Percentiles rank a stretch among this genome's conserved stretches.
Conservation (phyloP, 805 yeast species). For the Cephaloascus albidus region DNA sequence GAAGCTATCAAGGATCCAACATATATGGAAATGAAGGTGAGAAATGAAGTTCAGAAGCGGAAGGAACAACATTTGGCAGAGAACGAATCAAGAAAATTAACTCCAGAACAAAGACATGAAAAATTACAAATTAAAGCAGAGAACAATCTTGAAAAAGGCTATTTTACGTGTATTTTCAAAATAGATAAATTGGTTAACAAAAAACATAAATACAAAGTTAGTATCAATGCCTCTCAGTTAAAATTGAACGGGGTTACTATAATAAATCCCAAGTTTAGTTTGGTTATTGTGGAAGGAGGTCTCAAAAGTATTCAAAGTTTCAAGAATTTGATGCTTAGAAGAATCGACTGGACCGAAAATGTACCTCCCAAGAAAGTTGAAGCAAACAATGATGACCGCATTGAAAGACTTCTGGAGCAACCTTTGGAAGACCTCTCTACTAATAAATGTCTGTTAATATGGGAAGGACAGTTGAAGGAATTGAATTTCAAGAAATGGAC, state of each 20-base stretch:
- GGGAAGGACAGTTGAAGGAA: constrained; percentile 62
- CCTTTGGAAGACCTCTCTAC: constrained; percentile 23
- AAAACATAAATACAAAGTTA: constrained; percentile 64
- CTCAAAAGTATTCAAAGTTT: constrained; percentile 51
- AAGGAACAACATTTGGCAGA: constrained; percentile 42
- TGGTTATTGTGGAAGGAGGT: constrained; percentile 73
- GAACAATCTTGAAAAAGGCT: constrained; percentile 42
- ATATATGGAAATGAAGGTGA: constrained; percentile 64
- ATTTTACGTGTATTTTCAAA: constrained; percentile 47
- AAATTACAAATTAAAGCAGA: constrained; percentile 38
- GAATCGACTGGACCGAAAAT: constrained; percentile 65
- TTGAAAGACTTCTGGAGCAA: constrained; percentile 1
- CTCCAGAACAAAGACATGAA: constrained; percentile 44
- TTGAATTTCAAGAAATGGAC: constrained; percentile 64
- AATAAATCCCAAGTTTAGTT: constrained; percentile 31
- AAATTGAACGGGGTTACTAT: constrained; percentile 57
- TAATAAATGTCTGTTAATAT: constrained; percentile 41
- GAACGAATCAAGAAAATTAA: constrained; percentile 56
- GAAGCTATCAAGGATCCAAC: constrained; percentile 89
- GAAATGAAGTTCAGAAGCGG: constrained; percentile 59
- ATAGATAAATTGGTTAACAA: constrained; percentile 49
- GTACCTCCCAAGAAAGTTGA: constrained; percentile 19
- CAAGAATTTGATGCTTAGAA: constrained; percentile 44
- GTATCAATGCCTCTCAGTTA: constrained; percentile 70
- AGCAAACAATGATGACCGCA: constrained; percentile 3